Percentiles rank a stretch among this genome's conserved stretches.
Evolutionary conservation across 257 asterid genomes (phyloP).

Genomic region (Nicotiana sylvestris): DNA sequence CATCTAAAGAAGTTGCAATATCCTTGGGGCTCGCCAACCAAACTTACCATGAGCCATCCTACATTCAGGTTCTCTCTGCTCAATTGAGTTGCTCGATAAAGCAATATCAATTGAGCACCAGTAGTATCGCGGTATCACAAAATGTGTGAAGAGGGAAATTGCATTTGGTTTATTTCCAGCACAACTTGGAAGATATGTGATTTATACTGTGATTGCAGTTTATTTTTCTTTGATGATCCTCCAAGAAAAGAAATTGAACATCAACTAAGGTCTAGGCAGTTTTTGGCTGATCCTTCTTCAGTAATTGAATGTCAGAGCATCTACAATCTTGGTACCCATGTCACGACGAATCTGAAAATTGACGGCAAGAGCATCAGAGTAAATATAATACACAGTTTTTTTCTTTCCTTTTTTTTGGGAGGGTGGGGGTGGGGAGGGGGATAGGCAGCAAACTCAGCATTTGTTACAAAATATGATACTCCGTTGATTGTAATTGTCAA

Average conservation of each 20-base stretch:
- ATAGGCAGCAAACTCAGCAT: not conserved
- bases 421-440: too few species aligned
- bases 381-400: not conserved
- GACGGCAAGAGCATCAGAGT: not conserved
- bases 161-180: not conserved
- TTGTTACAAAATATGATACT: not conserved
- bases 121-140: not conserved
- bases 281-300: not conserved
- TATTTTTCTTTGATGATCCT: not conserved
- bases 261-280: not conserved
- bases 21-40: conserved; percentile 49
- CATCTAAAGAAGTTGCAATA: not conserved
- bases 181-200: not conserved
- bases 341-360: not conserved
- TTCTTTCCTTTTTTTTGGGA: not conserved
- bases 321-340: not conserved
- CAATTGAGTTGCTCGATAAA: conserved; percentile 11
- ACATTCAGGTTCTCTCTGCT: not conserved
- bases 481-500: not conserved
- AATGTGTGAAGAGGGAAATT: not conserved
- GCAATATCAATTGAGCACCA: not conserved
- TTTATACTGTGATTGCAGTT: not conserved
- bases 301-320: not conserved
- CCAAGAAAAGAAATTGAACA: not conserved
- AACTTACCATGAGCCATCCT: conserved; percentile 53